Conservation (phyloP, 2,329 filamentous ascomycete genomes). For the Penicillium sp. region DNA sequence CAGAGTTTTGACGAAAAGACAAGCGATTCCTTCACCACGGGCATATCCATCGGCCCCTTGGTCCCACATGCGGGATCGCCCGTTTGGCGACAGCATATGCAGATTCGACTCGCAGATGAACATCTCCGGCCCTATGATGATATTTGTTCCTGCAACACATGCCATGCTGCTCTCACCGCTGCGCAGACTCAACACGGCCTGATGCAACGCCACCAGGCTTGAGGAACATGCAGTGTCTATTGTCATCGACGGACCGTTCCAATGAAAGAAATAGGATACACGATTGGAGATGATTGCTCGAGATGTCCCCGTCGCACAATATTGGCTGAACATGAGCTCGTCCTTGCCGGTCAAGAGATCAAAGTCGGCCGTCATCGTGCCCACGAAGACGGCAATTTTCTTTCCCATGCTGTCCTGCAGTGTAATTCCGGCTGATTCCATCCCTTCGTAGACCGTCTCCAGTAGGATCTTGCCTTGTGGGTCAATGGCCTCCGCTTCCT, state of each 20-base stretch:
- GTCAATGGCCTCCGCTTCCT: not conserved
- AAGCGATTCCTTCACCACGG: not conserved
- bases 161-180: not conserved
- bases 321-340: not conserved
- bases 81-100: not conserved
- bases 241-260: slow-evolving; percentile 37
- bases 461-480: not conserved
- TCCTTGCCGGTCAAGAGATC: not conserved
- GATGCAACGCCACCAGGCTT: slow-evolving; percentile 28
- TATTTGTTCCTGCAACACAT: not conserved
- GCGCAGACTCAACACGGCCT: slow-evolving; percentile 21
- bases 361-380: not conserved
- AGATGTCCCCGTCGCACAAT: not conserved
- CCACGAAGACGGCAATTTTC: not conserved
- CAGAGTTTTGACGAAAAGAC: not conserved
- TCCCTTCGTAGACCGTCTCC: not conserved
- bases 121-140: not conserved
- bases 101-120: not conserved
- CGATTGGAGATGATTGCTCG: slow-evolving; percentile 31
- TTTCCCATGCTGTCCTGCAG: not conserved
- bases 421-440: not conserved
- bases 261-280: slow-evolving; percentile 38
- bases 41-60: slow-evolving; percentile 1
- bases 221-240: slow-evolving; percentile 46
- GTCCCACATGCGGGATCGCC: not conserved